phyloP scores from a whole-genome alignment of 2,329 filamentous ascomycete species.

The Colletotrichum sp. region DNA sequence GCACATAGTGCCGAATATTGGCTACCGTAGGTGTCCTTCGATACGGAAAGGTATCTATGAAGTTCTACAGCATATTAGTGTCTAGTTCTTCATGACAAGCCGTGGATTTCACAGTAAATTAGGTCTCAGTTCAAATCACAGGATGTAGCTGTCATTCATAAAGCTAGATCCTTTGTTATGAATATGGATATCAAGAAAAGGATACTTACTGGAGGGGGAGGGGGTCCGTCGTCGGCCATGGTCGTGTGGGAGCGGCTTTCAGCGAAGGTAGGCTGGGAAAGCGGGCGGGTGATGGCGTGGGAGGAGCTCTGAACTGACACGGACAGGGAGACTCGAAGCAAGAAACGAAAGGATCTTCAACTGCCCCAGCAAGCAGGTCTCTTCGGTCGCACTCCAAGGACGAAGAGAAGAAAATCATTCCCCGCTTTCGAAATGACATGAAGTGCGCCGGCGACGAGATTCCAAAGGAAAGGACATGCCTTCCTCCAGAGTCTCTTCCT shows the following conservation, averaged over 20 bases:
- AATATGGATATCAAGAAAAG: background rate
- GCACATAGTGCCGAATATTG: background rate
- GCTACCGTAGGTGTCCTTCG: background rate
- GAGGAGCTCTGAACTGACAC: background rate
- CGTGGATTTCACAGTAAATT: background rate
- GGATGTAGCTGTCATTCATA: background rate
- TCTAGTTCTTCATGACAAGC: background rate
- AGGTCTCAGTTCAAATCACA: too few relatives aligned
- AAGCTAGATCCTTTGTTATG: background rate
- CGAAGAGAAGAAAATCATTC: background rate
- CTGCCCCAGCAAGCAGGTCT: background rate
- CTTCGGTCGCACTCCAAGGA: background rate
- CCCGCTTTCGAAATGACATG: too few relatives aligned
- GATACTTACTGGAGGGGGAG: background rate
- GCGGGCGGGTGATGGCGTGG: background rate
- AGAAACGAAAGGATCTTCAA: background rate
- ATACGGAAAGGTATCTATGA: background rate
- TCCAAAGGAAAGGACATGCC: too few relatives aligned
- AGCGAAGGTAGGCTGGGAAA: background rate
- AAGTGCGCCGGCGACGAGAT: too few relatives aligned
- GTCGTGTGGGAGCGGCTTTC: too few relatives aligned
- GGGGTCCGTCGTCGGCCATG: background rate
- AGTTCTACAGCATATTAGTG: background rate
- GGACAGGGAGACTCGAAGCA: background rate
- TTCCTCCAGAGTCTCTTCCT: too few relatives aligned